These are phyloP conservation scores for Aspergillus vadensis DNA, from an alignment of 2,329 filamentous ascomycete genomes.

Conservation along the genomic window DNA sequence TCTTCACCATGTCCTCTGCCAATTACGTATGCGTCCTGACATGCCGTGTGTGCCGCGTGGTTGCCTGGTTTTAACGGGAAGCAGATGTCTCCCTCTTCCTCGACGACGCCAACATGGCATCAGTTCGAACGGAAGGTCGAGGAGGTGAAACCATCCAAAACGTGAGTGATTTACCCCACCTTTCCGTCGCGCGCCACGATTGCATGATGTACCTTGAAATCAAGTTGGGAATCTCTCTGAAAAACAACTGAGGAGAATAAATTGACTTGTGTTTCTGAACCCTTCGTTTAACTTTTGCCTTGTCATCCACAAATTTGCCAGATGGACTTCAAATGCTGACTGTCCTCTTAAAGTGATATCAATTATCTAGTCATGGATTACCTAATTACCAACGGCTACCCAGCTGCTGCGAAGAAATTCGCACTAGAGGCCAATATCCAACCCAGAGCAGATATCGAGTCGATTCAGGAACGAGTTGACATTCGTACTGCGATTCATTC, in stretches of 20 bases:
- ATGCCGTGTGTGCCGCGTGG: conserved; percentile 32
- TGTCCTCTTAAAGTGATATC: conserved; percentile 69
- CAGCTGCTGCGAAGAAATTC: conserved; percentile 88
- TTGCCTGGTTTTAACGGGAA: conserved; percentile 39
- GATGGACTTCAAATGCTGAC: conserved; percentile 32
- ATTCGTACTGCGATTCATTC: conserved; percentile 84
- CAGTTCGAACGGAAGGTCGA: conserved; percentile 80
- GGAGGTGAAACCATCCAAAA: conserved; percentile 83
- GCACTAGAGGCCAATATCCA: conserved; percentile 88
- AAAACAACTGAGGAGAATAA: conserved; percentile 83
- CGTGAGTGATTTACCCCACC: conserved; percentile 60
- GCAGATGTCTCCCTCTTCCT: conserved; percentile 70
- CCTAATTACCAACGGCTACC: conserved; percentile 92
- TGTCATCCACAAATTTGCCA: neutral
- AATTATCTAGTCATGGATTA: conserved; percentile 96
- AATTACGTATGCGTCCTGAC: conserved; percentile 45
- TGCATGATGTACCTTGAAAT: conserved; percentile 76
- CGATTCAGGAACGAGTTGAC: conserved; percentile 75
- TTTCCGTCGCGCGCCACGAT: conserved; percentile 30
- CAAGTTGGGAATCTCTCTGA: conserved; percentile 99
- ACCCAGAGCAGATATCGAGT: conserved; percentile 69
- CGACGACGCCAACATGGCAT: conserved; percentile 70
- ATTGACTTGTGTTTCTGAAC: conserved; percentile 77
- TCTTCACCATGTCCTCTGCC: conserved; percentile 41
- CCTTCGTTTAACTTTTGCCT: conserved; percentile 26